These are phyloP conservation scores for Phytopythium helicoides DNA, from an alignment of 352 stramenopile genomes.

Conservation along the genomic window DNA sequence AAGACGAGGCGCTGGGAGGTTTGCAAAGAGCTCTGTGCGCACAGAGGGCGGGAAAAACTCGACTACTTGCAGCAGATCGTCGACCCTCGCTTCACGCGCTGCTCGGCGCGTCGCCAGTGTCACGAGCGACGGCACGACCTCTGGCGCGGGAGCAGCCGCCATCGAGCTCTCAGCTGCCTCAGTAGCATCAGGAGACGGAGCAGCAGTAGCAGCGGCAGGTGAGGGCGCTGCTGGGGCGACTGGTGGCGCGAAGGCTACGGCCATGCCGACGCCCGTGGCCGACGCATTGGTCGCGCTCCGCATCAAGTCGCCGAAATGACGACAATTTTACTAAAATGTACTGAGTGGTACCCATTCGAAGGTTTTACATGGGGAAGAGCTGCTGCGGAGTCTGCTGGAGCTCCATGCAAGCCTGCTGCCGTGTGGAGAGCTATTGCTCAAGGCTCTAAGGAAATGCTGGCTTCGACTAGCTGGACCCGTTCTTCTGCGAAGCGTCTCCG, in stretches of 20 bases:
- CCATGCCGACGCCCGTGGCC: neutral
- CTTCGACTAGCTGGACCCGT: neutral
- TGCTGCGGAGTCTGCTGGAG: too few relatives aligned
- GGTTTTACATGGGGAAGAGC: too few relatives aligned
- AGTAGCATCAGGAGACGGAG: neutral
- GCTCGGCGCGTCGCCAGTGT: constrained; percentile 2
- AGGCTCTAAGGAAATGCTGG: too few relatives aligned
- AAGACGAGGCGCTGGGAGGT: constrained; percentile 39
- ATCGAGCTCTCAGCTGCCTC: too few relatives aligned
- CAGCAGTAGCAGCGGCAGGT: neutral
- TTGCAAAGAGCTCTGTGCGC: constrained; percentile 35
- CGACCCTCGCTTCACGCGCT: constrained; percentile 27
- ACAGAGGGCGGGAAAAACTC: constrained; percentile 40
- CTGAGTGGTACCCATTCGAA: too few relatives aligned
- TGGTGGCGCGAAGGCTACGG: neutral
- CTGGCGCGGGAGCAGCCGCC: too few relatives aligned
- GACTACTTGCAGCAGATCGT: constrained; percentile 36
- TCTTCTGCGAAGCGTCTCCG: neutral
- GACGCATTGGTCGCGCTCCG: too few relatives aligned
- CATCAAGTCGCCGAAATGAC: too few relatives aligned
- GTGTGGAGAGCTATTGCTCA: too few relatives aligned
- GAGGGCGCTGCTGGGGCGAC: neutral
- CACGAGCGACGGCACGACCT: neutral
- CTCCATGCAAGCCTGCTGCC: too few relatives aligned
- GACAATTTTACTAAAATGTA: too few relatives aligned